A percentile compares a stretch with the other conserved stretches of the same genome.
phyloP scores from a whole-genome alignment of 2,329 filamentous ascomycete genomes.

The Colletotrichum endophyticum region DNA sequence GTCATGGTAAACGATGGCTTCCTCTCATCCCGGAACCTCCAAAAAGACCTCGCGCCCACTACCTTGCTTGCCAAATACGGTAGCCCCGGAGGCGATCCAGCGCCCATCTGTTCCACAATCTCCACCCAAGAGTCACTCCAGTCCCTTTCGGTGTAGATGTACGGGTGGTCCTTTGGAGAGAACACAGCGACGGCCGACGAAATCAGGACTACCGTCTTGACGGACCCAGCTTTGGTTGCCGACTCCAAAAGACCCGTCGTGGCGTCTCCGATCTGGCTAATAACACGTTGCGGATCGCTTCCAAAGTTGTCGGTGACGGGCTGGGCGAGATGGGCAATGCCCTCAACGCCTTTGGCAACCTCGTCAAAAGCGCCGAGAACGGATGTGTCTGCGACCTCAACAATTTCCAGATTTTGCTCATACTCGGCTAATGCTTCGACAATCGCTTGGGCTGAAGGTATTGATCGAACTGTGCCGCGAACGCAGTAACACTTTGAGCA shows the following conservation, averaged over 20 bases:
- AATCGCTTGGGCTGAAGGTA: constrained; percentile 34
- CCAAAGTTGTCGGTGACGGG: not conserved
- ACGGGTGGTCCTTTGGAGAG: not conserved
- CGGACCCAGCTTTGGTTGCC: not conserved
- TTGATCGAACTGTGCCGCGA: constrained; percentile 33
- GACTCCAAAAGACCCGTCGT: not conserved
- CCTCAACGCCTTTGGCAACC: constrained; percentile 29
- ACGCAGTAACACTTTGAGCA: constrained; percentile 35
- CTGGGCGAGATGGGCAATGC: constrained; percentile 27
- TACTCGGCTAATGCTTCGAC: constrained; percentile 33
- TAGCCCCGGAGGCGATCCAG: constrained; percentile 15
- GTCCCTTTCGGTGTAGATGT: constrained; percentile 26
- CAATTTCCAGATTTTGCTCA: constrained; percentile 23
- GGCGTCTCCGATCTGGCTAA: not conserved
- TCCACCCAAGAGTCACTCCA: constrained; percentile 25
- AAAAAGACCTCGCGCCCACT: constrained; percentile 32
- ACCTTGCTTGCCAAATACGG: constrained; percentile 35
- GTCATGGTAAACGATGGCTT: constrained; percentile 39
- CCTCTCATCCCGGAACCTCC: constrained; percentile 35
- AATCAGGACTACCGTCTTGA: not conserved
- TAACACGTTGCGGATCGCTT: not conserved
- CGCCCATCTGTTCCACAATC: constrained; percentile 16
- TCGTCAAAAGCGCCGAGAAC: constrained; percentile 34
- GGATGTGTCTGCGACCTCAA: constrained; percentile 37
- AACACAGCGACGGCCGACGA: constrained; percentile 3